Conservation (phyloP, 2,329 filamentous ascomycete species). For the Trichoderma semiorbis region DNA sequence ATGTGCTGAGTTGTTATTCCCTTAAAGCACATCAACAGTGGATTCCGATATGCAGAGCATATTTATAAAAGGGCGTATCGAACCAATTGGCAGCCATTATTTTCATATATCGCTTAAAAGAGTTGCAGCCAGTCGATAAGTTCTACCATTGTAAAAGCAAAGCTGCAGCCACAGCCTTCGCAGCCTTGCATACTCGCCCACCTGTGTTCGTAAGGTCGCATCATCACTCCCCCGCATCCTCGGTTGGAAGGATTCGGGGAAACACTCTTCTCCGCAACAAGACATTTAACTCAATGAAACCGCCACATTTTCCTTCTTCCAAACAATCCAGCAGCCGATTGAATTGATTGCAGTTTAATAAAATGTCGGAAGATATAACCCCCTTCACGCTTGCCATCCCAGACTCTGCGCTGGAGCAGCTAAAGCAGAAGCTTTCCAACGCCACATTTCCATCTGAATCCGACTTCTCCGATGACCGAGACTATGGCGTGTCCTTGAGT, state of each 20-base stretch:
- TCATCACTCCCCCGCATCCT: not conserved
- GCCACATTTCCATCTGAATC: slow-evolving; percentile 31
- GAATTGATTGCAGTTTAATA: not conserved
- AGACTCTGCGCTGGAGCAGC: slow-evolving; percentile 28
- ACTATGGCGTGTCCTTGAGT: slow-evolving; percentile 31
- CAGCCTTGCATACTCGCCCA: not conserved
- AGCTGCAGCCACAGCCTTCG: not conserved
- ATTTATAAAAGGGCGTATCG: not conserved
- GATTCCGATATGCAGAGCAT: not conserved
- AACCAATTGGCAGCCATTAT: not conserved
- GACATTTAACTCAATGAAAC: not conserved
- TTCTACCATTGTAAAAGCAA: not conserved
- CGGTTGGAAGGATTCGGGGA: not conserved
- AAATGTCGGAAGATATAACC: slow-evolving; percentile 23
- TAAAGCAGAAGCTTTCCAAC: slow-evolving; percentile 32
- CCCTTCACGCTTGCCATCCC: slow-evolving; percentile 37
- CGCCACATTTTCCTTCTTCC: not conserved
- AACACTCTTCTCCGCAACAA: not conserved
- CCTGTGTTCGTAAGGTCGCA: not conserved
- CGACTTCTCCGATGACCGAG: slow-evolving; percentile 34
- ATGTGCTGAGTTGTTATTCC: not conserved
- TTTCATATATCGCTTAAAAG: not conserved
- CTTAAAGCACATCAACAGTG: not conserved
- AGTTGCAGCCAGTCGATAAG: not conserved
- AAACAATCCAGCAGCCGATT: too few relatives aligned